Percentiles rank a stretch among this genome's conserved stretches.
These are phyloP conservation scores for Globisporangium abappressorium DNA, from an alignment of 352 stramenopile genomes.

Conservation along the genomic window DNA sequence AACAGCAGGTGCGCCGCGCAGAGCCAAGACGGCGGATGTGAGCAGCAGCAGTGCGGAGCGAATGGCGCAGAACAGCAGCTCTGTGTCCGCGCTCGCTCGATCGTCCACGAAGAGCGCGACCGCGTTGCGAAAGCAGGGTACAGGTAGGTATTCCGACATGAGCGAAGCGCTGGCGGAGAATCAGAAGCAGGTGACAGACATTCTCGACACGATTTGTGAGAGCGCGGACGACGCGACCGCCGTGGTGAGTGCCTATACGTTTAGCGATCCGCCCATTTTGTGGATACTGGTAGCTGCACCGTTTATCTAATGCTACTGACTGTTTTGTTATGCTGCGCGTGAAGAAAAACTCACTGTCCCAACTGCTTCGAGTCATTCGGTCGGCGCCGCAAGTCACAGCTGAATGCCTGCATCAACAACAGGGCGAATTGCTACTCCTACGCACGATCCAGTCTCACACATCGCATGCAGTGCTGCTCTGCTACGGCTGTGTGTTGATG, in stretches of 20 bases:
- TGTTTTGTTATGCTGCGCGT: background rate
- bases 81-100: slow-evolving; percentile 8
- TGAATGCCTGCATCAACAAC: slow-evolving; percentile 59
- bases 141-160: slow-evolving; percentile 38
- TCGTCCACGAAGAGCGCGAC: slow-evolving; percentile 17
- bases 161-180: slow-evolving; percentile 44
- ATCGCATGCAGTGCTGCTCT: slow-evolving; percentile 65
- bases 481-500: slow-evolving; percentile 72
- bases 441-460: slow-evolving; percentile 54
- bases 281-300: background rate
- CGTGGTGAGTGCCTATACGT: slow-evolving; percentile 32
- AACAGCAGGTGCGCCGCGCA: slow-evolving; percentile 4
- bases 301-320: background rate
- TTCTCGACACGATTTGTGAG: slow-evolving; percentile 40
- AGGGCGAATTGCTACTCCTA: slow-evolving; percentile 53
- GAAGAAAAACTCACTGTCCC: slow-evolving; percentile 69
- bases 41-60: background rate
- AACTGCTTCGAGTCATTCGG: slow-evolving; percentile 58
- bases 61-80: background rate
- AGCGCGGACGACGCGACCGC: slow-evolving; percentile 35
- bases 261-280: background rate
- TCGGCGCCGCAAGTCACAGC: slow-evolving; percentile 61
- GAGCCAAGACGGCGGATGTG: slow-evolving; percentile 26
- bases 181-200: slow-evolving; percentile 52
- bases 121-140: slow-evolving; percentile 17